Conservation (phyloP, 1,139 yeast species). For the Kodamaea sp. region DNA sequence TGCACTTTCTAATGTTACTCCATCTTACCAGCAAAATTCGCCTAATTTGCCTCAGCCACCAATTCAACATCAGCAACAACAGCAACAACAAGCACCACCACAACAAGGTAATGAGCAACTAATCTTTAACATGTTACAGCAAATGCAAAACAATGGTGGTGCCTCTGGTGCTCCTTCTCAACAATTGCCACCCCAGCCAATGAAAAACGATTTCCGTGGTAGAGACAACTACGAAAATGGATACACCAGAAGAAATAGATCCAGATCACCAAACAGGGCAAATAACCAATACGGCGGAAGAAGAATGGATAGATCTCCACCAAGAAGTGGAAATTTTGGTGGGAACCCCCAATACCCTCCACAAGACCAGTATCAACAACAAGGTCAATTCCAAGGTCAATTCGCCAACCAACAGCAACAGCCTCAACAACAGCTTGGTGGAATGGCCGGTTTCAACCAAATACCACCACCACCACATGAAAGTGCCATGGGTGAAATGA, state of each 20-base stretch:
- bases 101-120: slow-evolving; percentile 27
- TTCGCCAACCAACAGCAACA: slow-evolving; percentile 13
- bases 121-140: slow-evolving; percentile 43
- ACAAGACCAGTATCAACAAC: slow-evolving; percentile 12
- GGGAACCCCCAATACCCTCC: slow-evolving; percentile 7
- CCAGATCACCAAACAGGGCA: slow-evolving; percentile 49
- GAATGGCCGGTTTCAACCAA: slow-evolving; percentile 3
- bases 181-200: slow-evolving; percentile 5
- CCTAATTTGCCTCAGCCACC: slow-evolving; percentile 13
- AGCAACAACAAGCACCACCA: slow-evolving; percentile 13
- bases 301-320: slow-evolving; percentile 33
- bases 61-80: slow-evolving; percentile 14
- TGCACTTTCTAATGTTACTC: slow-evolving; percentile 34
- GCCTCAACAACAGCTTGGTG: slow-evolving; percentile 6
- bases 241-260: slow-evolving; percentile 50
- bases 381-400: slow-evolving; percentile 10
- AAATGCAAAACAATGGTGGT: slow-evolving; percentile 30
- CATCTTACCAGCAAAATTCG: slow-evolving; percentile 14
- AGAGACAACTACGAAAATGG: slow-evolving; percentile 17
- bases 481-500: slow-evolving; percentile 51
- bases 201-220: slow-evolving; percentile 10
- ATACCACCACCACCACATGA: slow-evolving; percentile 16
- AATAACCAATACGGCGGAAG: slow-evolving; percentile 16
- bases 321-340: slow-evolving; percentile 16
- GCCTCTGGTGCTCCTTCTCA: slow-evolving; percentile 8